These are phyloP conservation scores for Protomyces lactucae-debilis DNA, from an alignment of 1,139 yeast species.

Conservation along the genomic window DNA sequence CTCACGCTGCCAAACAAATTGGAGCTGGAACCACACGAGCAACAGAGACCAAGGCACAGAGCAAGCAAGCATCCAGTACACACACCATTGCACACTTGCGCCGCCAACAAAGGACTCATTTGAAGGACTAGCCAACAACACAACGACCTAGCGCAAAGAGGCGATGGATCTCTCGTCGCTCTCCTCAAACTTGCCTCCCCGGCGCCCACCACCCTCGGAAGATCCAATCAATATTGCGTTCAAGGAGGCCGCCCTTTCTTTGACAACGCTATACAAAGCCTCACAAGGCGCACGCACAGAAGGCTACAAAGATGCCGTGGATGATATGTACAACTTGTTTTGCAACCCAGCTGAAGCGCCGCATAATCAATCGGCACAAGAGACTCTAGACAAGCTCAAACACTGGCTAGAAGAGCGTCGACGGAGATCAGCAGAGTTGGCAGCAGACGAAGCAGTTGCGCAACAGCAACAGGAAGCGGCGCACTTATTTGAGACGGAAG, in stretches of 20 bases:
- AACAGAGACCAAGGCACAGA: too few species aligned
- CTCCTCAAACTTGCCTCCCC: constrained; percentile 2
- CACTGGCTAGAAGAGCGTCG: constrained; percentile 18
- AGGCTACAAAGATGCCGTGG: constrained; percentile 27
- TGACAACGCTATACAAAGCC: constrained; percentile 26
- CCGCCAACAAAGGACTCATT: too few species aligned
- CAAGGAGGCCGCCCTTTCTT: constrained; percentile 27
- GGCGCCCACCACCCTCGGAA: constrained; percentile 1
- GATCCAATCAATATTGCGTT: constrained; percentile 15
- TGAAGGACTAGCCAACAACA: too few species aligned
- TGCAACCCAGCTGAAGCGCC: background rate
- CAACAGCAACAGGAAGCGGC: background rate
- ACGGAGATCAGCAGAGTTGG: background rate
- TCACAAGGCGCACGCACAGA: constrained; percentile 26
- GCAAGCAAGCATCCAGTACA: too few species aligned
- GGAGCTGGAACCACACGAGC: too few species aligned
- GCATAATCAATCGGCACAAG: background rate
- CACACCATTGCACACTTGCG: too few species aligned
- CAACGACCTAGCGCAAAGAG: too few species aligned
- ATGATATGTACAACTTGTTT: constrained; percentile 32
- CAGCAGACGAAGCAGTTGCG: background rate
- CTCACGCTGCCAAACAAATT: too few species aligned
- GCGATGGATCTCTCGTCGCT: constrained; percentile 24
- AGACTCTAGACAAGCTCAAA: background rate
- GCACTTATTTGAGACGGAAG: background rate